Conservation (phyloP, 2,329 filamentous ascomycete species). For the Tolypocladium cylindrosporum region DNA sequence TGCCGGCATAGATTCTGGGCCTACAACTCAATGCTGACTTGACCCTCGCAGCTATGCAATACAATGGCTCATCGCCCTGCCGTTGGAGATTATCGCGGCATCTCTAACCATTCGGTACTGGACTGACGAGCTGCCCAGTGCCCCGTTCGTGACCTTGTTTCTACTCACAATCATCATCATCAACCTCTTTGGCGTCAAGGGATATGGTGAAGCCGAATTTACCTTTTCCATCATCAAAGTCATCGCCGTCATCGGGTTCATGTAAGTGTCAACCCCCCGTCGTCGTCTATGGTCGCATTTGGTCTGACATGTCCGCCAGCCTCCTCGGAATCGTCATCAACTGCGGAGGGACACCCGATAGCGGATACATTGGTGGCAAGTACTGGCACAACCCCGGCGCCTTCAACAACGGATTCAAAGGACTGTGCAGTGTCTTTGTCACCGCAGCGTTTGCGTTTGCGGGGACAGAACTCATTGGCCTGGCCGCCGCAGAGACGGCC, state of each 20-base stretch:
- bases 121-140: constrained; percentile 53
- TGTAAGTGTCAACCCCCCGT: constrained; percentile 40
- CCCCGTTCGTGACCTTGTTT: constrained; percentile 78
- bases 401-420: constrained; percentile 75
- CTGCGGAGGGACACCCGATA: constrained; percentile 63
- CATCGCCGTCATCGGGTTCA: constrained; percentile 76
- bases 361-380: constrained; percentile 68
- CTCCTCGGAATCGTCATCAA: constrained; percentile 81
- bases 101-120: constrained; percentile 79
- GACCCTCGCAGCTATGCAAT: constrained; percentile 56
- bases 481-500: constrained; percentile 66
- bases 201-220: constrained; percentile 86
- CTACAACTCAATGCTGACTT: background rate
- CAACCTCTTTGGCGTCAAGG: constrained; percentile 81
- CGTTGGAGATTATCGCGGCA: constrained; percentile 78
- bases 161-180: constrained; percentile 67
- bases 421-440: constrained; percentile 69
- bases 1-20: background rate
- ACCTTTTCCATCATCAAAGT: constrained; percentile 81
- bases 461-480: constrained; percentile 65
- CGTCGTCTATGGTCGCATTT: no score
- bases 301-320: constrained; percentile 27
- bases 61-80: constrained; percentile 77
- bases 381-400: constrained; percentile 77
- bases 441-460: constrained; percentile 69